Evolutionary conservation across 371 early-diverging fungal species (phyloP).

Genomic region (Batrachochytrium dendrobatidis): DNA sequence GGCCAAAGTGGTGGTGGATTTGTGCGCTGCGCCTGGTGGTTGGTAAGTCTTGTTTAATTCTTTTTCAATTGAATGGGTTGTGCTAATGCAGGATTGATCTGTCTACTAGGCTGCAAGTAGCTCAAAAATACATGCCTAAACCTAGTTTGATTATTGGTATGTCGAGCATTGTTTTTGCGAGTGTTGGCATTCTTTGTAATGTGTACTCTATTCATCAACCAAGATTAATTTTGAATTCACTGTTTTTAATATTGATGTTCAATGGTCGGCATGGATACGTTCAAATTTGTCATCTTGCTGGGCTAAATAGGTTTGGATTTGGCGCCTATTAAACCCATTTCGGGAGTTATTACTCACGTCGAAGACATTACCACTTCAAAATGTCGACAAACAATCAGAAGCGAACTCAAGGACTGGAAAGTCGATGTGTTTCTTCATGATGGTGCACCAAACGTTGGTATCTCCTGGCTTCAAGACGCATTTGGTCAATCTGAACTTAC

Average conservation of each 20-base stretch:
- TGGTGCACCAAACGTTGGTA: constrained; percentile 99
- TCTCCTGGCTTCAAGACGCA: constrained; percentile 97
- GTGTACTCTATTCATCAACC: too few species aligned
- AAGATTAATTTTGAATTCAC: too few species aligned
- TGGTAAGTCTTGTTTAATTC: constrained; percentile 53
- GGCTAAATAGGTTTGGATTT: constrained; percentile 81
- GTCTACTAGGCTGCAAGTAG: constrained; percentile 70
- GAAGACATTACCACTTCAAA: constrained; percentile 98
- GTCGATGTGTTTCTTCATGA: constrained; percentile 99
- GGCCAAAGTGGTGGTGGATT: constrained; percentile 89
- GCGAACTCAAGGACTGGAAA: constrained; percentile 95
- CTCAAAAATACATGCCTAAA: constrained; percentile 93
- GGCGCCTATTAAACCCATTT: constrained; percentile 96
- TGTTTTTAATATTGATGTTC: background rate
- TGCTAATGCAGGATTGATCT: background rate
- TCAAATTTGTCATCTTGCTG: background rate
- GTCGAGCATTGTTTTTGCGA: too few species aligned
- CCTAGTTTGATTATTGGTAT: constrained; percentile 82
- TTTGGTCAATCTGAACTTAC: constrained; percentile 97
- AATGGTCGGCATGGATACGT: background rate
- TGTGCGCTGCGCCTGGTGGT: constrained; percentile 99
- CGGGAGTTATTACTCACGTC: constrained; percentile 89
- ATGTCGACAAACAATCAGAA: constrained; percentile 78
- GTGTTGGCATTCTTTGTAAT: too few species aligned
- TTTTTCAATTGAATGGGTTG: background rate